Evolutionary conservation across 352 stramenopile genomes (phyloP).

Genomic region (Globisporangium takayamanum): DNA sequence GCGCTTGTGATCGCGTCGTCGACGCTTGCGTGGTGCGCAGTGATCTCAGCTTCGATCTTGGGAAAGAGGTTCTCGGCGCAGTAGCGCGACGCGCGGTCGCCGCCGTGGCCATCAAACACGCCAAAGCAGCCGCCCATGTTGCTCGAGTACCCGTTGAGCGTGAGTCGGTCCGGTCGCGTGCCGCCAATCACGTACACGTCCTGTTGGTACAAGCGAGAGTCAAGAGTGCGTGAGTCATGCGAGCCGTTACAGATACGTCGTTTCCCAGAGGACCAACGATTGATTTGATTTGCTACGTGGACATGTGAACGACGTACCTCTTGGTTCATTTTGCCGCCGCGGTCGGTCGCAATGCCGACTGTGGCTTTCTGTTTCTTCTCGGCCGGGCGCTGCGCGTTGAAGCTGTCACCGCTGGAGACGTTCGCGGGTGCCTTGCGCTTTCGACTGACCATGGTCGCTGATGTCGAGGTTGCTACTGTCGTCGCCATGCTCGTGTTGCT

Average conservation of each 20-base stretch:
- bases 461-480: background rate
- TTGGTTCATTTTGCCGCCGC: constrained; percentile 66
- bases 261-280: background rate
- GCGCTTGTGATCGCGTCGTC: constrained; percentile 51
- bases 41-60: constrained; percentile 47
- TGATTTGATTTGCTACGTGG: background rate
- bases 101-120: constrained; percentile 78
- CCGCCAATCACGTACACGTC: constrained; percentile 81
- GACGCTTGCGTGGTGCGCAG: constrained; percentile 25
- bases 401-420: constrained; percentile 13
- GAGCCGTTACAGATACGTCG: background rate
- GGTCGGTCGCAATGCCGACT: constrained; percentile 62
- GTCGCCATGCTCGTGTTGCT: background rate
- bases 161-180: constrained; percentile 47
- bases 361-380: constrained; percentile 37
- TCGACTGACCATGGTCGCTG: constrained; percentile 10
- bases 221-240: background rate
- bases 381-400: constrained; percentile 10
- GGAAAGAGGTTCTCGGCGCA: constrained; percentile 69
- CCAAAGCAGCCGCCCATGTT: constrained; percentile 64
- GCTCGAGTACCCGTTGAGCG: constrained; percentile 71
- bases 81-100: constrained; percentile 72
- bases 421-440: constrained; percentile 31
- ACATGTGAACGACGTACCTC: constrained; percentile 32
- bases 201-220: constrained; percentile 17